Base-by-base conservation (phyloP, 371 early-diverging fungal genomes). In the Apophysomyces trapeziformis region DNA sequence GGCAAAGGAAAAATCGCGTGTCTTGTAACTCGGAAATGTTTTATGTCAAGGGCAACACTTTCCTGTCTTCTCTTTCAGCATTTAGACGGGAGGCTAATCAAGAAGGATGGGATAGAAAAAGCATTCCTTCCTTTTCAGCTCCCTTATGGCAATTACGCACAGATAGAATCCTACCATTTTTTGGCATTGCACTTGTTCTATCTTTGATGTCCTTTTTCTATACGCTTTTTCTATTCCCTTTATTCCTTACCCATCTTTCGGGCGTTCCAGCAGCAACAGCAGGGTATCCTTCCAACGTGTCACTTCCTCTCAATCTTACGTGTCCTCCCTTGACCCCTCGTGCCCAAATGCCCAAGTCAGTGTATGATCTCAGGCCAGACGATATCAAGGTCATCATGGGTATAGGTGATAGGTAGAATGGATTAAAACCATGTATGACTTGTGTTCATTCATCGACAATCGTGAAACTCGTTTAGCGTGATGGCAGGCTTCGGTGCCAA, bases 401-500 rank as follows among this genome's bases (percentile, higher is more conserved):
- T 4, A 60, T 92, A 9, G 92, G 90, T 18, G 92, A 90, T 60
- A 82, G 82, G 82, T 81, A 71, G 11, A 43, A 47, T 35, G 35
- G 26, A 47, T 16, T 38, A 37, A 26, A 26, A 26, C 32, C 9
- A 43, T 4, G 18, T 5, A 58, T 47, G 36, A 14, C 7, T 38
- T 16, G n/a, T 26, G n/a, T 8, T 4, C 2, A 41, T 8, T 41
- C 11, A 8, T 4, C 5, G n/a, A 18, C 26, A 39, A 62, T 26
- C 16, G 5, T 46, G 13, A 39, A 38, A 39, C 5, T 59, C 21
- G 26, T 32, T 2, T 58, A 87, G 88, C 58, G 87, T 89, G n/a
- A 85, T 89, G 65, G 89, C 92, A 7, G 92, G 78, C 9, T 90
- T 89, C 70, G 89, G 76, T 43, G 84, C 82, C 4, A 76, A 78